These are phyloP conservation scores for Arthrobotrys conoides DNA, from an alignment of 2,329 filamentous ascomycete genomes.

Conservation along the genomic window DNA sequence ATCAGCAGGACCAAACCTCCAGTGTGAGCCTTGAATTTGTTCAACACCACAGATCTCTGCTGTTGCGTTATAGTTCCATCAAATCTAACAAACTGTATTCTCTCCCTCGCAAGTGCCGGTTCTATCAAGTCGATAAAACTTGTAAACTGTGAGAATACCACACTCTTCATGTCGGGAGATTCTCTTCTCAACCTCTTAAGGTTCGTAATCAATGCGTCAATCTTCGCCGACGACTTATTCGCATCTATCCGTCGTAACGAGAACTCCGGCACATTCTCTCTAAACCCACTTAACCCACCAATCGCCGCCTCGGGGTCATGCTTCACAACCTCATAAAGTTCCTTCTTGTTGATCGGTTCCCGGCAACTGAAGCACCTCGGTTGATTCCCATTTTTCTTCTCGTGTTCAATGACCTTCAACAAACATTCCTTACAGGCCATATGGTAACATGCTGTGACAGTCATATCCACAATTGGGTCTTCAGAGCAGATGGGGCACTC, in stretches of 20 bases:
- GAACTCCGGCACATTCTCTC: constrained; percentile 70
- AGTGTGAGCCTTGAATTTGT: constrained; percentile 76
- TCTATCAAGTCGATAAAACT: constrained; percentile 94
- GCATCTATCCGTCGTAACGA: constrained; percentile 72
- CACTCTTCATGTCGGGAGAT: constrained; percentile 82
- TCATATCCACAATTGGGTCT: constrained; percentile 94
- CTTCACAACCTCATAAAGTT: constrained; percentile 92
- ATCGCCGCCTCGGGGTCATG: constrained; percentile 74
- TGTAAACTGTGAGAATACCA: constrained; percentile 97
- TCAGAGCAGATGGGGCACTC: constrained; percentile 97
- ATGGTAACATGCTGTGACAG: constrained; percentile 97
- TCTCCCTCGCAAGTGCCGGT: constrained; percentile 74
- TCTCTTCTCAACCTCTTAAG: constrained; percentile 78
- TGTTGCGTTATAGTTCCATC: constrained; percentile 93
- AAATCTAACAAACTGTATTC: constrained; percentile 85
- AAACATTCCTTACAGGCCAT: constrained; percentile 95
- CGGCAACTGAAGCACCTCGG: constrained; percentile 93
- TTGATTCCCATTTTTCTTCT: constrained; percentile 75
- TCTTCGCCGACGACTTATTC: constrained; percentile 86
- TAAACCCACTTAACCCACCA: constrained; percentile 63
- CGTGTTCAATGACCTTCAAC: constrained; percentile 81
- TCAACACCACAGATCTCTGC: constrained; percentile 81
- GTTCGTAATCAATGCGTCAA: constrained; percentile 82
- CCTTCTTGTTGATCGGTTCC: constrained; percentile 82
- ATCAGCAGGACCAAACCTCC: constrained; percentile 83